Evolutionary conservation across 768 basidiomycete genomes (phyloP).

Genomic region (Lentinula lateritia): DNA sequence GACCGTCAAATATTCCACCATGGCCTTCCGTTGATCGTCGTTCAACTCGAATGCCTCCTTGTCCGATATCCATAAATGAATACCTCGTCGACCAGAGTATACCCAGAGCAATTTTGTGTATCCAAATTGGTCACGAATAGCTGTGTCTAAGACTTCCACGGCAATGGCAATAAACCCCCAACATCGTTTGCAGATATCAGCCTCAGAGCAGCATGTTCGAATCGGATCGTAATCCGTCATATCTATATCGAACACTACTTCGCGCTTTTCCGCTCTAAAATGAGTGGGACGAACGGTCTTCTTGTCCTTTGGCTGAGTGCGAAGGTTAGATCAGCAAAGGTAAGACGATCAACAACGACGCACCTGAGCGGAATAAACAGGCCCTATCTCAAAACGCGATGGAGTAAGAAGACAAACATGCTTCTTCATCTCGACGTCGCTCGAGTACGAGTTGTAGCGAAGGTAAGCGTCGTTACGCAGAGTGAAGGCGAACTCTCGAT

Average conservation of each 20-base stretch:
- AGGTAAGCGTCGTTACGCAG: slow-evolving; percentile 87
- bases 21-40: slow-evolving; percentile 82
- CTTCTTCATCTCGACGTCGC: slow-evolving; percentile 85
- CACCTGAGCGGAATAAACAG: slow-evolving; percentile 84
- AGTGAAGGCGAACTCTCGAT: slow-evolving; percentile 96
- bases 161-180: slow-evolving; percentile 95
- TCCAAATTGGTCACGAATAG: slow-evolving; percentile 85
- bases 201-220: slow-evolving; percentile 90
- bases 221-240: slow-evolving; percentile 99
- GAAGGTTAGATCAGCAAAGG: neutral
- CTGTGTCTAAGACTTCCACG: slow-evolving; percentile 76
- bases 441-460: slow-evolving; percentile 88
- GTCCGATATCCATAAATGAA: slow-evolving; percentile 97
- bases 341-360: slow-evolving; percentile 23
- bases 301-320: slow-evolving; percentile 80
- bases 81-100: slow-evolving; percentile 96
- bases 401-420: slow-evolving; percentile 83
- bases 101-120: slow-evolving; percentile 93
- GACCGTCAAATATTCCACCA: slow-evolving; percentile 86
- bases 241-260: slow-evolving; percentile 99
- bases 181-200: slow-evolving; percentile 86
- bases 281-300: slow-evolving; percentile 65
- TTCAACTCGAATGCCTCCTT: slow-evolving; percentile 81
- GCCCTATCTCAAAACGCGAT: slow-evolving; percentile 94
- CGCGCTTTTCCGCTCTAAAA: slow-evolving; percentile 77